These are phyloP conservation scores for Sonneratia caseolaris DNA, from an alignment of 345 rosid species.

Conservation along the genomic window DNA sequence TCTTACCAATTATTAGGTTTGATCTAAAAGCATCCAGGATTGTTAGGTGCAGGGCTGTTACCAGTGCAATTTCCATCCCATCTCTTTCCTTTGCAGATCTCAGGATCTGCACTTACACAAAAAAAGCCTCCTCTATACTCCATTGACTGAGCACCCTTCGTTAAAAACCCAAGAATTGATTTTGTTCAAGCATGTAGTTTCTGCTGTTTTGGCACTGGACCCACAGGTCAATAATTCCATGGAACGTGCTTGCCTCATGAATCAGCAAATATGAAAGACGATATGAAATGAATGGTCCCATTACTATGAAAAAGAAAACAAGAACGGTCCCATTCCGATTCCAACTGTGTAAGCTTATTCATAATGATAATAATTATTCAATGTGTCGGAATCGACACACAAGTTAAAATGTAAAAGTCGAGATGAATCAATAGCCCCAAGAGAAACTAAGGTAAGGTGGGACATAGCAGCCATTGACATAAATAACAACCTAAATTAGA, in stretches of 20 bases:
- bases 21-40: not conserved
- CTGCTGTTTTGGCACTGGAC: not conserved
- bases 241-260: too few species aligned
- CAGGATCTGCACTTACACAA: not conserved
- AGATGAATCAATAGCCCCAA: not conserved
- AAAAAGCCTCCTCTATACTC: too few species aligned
- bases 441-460: not conserved
- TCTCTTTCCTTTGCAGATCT: not conserved
- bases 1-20: constrained; percentile 13
- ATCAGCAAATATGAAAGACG: not conserved
- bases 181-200: not conserved
- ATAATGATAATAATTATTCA: too few species aligned
- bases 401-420: not conserved
- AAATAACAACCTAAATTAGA: constrained; percentile 20
- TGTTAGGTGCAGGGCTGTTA: not conserved
- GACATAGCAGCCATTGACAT: not conserved
- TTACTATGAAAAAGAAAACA: too few species aligned
- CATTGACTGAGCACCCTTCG: too few species aligned
- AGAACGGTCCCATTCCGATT: too few species aligned
- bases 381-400: not conserved
- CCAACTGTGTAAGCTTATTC: too few species aligned
- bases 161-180: not conserved
- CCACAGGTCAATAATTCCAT: not conserved
- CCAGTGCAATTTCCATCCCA: not conserved
- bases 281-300: not conserved